phyloP scores from a whole-genome alignment of 129 eudicot species.

The Lactuca saligna region DNA sequence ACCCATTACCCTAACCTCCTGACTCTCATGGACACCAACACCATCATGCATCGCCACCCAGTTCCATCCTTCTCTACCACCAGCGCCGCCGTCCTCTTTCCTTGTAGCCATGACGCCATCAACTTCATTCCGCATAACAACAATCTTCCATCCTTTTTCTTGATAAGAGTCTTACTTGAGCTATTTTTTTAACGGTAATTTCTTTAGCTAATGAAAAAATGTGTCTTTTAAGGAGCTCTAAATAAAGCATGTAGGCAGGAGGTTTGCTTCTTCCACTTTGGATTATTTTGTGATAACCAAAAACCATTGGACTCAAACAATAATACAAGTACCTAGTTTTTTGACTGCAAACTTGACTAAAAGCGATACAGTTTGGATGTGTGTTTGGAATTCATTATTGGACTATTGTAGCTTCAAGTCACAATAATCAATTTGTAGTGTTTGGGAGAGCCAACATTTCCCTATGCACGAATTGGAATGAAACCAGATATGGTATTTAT shows the following conservation, averaged over 20 bases:
- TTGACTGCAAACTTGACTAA: conserved; percentile 13
- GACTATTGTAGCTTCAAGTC: background rate
- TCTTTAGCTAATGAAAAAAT: conserved; percentile 66
- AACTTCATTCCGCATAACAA: no score
- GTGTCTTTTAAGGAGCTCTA: conserved; percentile 85
- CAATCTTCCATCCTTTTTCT: no score
- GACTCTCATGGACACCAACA: no score
- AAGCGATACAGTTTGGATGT: conserved; percentile 6
- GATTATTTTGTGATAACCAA: conserved; percentile 50
- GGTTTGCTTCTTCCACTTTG: conserved; percentile 74
- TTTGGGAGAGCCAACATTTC: background rate
- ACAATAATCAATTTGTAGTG: background rate
- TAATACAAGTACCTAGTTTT: conserved; percentile 4
- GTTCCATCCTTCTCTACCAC: no score
- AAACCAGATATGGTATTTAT: no score
- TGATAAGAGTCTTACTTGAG: conserved; percentile 52
- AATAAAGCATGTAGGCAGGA: conserved; percentile 80
- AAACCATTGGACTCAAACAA: background rate
- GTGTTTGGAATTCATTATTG: background rate
- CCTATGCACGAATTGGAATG: background rate
- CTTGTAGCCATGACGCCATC: no score
- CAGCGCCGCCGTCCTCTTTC: no score
- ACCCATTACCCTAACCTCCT: no score
- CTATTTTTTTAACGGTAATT: conserved; percentile 60
- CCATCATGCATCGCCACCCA: no score